Evolutionary conservation across 2,329 filamentous ascomycete species (phyloP).

Genomic region (Penicillium sp.): DNA sequence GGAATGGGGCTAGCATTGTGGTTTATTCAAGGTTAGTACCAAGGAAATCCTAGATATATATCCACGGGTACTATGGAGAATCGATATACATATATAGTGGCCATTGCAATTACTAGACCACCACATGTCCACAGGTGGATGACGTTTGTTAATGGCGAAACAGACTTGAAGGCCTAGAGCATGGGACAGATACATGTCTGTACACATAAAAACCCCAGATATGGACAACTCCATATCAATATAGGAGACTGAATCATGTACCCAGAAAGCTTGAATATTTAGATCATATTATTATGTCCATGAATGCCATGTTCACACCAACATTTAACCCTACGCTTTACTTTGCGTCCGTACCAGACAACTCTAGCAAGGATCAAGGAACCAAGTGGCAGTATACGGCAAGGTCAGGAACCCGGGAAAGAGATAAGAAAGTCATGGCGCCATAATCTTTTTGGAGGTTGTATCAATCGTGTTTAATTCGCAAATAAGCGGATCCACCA

Average conservation of each 20-base stretch:
- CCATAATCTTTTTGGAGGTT: conserved; percentile 30
- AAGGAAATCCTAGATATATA: no score
- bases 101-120: not conserved
- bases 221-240: not conserved
- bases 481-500: conserved; percentile 24
- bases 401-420: not conserved
- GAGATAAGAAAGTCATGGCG: conserved; percentile 24
- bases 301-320: not conserved
- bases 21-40: not conserved
- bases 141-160: not conserved
- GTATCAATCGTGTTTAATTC: conserved; percentile 32
- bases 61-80: not conserved
- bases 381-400: conserved; percentile 1
- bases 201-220: not conserved
- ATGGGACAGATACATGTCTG: not conserved
- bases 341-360: not conserved
- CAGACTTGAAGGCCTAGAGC: not conserved
- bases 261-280: no score
- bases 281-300: not conserved
- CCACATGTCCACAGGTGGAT: no score
- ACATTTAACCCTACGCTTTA: not conserved
- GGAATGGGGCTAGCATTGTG: not conserved
- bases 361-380: not conserved
- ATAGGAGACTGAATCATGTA: not conserved
- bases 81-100: not conserved